Base-by-base conservation (phyloP, 2,329 filamentous ascomycete species). In the Fonsecaea pedrosoi region DNA sequence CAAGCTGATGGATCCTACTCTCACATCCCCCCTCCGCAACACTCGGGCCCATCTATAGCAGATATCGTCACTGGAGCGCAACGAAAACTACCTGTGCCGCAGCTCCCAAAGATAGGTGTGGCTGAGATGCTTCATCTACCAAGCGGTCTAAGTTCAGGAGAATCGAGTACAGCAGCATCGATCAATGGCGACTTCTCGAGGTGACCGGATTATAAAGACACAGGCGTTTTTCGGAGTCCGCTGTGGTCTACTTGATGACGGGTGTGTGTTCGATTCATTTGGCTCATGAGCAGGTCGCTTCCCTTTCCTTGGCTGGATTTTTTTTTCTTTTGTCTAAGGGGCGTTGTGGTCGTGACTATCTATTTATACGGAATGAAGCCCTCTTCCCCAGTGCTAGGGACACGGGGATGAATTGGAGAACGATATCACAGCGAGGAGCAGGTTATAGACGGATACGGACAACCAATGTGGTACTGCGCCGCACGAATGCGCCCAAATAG, bases 61-160 rank as follows among this genome's bases (percentile, higher is more conserved):
- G 94, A 98, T 77, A 98, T 98, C 75, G 95, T 98, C 82, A 94
- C 97, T 70, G 92, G 92, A 42, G 90, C 91, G 30, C 92, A 95
- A 80, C 85, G 94, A 73, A 98, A 98, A 79, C 84, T 98, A 18
- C 94, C 94, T 0, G 91, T 97, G 15, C 93, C 93, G 5, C 92
- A 94, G 79, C 87, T 94, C 2, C 92, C 92, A 63, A 95, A 95
- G 78, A 90, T 96, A 53, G 91, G 91, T 1, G 90, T 96, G 4
- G 91, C 94, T 73, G 94, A 97, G 74, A 85, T 97, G 64, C 82
- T 96, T 66, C 90, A 90, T 69, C 84, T 87, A 1, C 80, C 81
- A 30, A 87, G 86, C 57, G 91, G 88, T 69, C 89, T 89, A 75
- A 84, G 86, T 57, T 94, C 91, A 69, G 91, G 91, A 62, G 88